Base-by-base conservation (phyloP, 106 monocot species). In the Allium fistulosum region DNA sequence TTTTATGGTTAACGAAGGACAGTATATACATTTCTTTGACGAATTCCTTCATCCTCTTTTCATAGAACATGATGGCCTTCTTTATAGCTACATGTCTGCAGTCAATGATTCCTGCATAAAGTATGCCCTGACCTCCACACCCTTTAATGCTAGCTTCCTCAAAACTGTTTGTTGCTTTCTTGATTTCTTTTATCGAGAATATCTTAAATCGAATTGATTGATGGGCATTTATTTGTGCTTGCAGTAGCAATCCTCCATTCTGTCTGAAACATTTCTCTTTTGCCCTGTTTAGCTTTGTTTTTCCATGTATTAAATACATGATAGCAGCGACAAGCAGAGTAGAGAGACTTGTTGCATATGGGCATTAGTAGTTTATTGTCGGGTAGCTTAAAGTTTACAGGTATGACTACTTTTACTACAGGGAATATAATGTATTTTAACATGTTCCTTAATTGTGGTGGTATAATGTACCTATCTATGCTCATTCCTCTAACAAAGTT, bases 21-120 rank as follows among this genome's bases (percentile, higher is more conserved):
- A 84, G 73, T 17, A 84, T 79, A 53, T 71, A 51, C 3, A 84
- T 68, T 58, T 84, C 83, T 48, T 84, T 84, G 37, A 76, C 27
- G 64, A 84, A 84, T 8, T 76, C 68, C 63, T 84, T 72, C 26
- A 76, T 78, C 61, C 80, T 71, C 52, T 9, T 73, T 46, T 72
- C 63, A 58, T 80, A 76, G 4, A 80, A 46, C 7, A 72, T 9
- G 15, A 69, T 76, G 12, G 83, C 72, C 17, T 61, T 84, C 72
- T 84, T 84, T 37, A 84, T 73, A 4, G 83, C 83, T 6, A 84
- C 72, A 8, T 16, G 4, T 46, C 64, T 46, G 55, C 48, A 62
- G 0, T 53, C 12, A 1, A 80, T 61, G 4, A 73, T 28, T 0
- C 83, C 79, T 26, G 59, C 73, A 57, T 76, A 84, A 3, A 84